These are phyloP conservation scores for Cymbopogon flexuosus DNA, from an alignment of 202 grass and related monocot species.

Conservation along the genomic window DNA sequence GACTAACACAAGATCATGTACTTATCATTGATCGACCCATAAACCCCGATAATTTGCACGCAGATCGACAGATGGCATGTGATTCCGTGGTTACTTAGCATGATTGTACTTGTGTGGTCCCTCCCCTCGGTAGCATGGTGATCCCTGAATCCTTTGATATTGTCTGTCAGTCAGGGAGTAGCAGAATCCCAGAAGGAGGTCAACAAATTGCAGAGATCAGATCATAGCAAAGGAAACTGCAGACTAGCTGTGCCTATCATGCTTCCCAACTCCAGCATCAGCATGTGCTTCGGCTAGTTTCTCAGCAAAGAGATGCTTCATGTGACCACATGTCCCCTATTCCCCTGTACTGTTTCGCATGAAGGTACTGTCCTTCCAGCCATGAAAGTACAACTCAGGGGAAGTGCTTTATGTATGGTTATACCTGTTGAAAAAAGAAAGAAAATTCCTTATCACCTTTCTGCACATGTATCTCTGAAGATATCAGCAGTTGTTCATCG, in stretches of 20 bases:
- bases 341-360: not conserved
- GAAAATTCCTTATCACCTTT: not conserved
- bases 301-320: not conserved
- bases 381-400: not conserved
- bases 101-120: not conserved
- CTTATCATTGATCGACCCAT: not conserved
- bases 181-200: not conserved
- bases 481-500: not conserved
- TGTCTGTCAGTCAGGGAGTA: not conserved
- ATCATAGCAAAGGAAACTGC: not conserved
- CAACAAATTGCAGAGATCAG: constrained; percentile 5
- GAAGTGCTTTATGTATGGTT: not conserved
- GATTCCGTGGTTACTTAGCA: not conserved
- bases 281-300: not conserved
- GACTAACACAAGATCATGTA: not conserved
- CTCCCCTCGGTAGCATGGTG: not conserved
- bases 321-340: not conserved
- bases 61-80: not conserved
- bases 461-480: not conserved
- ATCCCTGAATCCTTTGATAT: not conserved
- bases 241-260: not conserved
- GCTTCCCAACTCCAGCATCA: not conserved
- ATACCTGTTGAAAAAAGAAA: not conserved
- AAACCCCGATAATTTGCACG: not conserved
- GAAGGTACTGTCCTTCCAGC: not conserved